phyloP scores from a whole-genome alignment of 163 green algal genomes.

The Chlamydomonas reinhardtii region DNA sequence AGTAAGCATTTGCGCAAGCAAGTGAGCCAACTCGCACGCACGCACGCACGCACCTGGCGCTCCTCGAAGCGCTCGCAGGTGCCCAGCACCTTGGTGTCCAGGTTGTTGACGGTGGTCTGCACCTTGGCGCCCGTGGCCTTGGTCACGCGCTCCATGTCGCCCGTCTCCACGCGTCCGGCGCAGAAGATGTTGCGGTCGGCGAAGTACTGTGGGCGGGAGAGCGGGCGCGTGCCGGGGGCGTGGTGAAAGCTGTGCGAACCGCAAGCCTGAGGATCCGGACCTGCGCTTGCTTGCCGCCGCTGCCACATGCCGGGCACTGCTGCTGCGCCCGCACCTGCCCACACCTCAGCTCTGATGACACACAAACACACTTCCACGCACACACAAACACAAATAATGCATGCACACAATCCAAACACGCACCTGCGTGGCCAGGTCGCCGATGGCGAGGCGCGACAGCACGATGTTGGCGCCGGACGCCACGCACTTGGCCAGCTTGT shows the following conservation, averaged over 20 bases:
- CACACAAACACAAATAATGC: too few species aligned
- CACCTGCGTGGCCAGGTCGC: slow-evolving; percentile 94
- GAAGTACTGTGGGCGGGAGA: slow-evolving; percentile 95
- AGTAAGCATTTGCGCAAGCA: too few species aligned
- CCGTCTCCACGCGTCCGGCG: slow-evolving; percentile 85
- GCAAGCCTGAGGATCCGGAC: neutral
- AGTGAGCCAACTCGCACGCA: too few species aligned
- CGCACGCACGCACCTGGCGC: slow-evolving; percentile 70
- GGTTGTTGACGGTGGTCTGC: slow-evolving; percentile 96
- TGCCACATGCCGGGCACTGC: too few species aligned
- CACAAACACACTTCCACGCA: too few species aligned
- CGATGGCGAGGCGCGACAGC: slow-evolving; percentile 93
- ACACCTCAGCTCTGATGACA: too few species aligned
- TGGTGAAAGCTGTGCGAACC: too few species aligned
- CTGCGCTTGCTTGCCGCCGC: neutral
- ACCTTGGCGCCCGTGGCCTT: slow-evolving; percentile 90
- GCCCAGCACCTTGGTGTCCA: slow-evolving; percentile 87
- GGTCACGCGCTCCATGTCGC: slow-evolving; percentile 91
- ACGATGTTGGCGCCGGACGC: slow-evolving; percentile 92
- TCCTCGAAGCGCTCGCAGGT: slow-evolving; percentile 94
- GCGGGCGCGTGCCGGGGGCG: too few species aligned
- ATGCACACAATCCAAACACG: too few species aligned
- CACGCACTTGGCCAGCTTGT: slow-evolving; percentile 96
- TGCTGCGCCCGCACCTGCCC: too few species aligned
- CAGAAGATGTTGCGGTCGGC: slow-evolving; percentile 98